These are phyloP conservation scores for Termitomyces sp. DNA, from an alignment of 768 basidiomycete species.

Conservation along the genomic window DNA sequence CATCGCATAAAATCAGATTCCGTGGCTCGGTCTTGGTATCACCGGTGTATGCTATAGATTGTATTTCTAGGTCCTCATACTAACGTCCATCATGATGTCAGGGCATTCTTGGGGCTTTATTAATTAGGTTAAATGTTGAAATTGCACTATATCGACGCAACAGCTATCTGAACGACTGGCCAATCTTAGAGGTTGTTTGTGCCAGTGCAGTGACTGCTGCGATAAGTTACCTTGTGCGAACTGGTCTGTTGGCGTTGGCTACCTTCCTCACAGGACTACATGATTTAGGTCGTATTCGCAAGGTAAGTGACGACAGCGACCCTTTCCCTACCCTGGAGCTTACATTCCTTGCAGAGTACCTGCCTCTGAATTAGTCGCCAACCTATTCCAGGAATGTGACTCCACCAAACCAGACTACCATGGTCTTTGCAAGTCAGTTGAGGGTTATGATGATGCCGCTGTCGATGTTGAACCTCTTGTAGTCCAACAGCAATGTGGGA, in stretches of 20 bases:
- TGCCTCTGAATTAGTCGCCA: slow-evolving; percentile 79
- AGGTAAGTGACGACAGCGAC: slow-evolving; percentile 32
- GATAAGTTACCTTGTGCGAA: slow-evolving; percentile 61
- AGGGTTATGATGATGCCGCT: not conserved
- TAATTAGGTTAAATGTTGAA: slow-evolving; percentile 67
- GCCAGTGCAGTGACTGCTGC: slow-evolving; percentile 68
- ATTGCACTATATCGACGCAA: slow-evolving; percentile 61
- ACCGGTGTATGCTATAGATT: slow-evolving; percentile 46
- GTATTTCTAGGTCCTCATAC: not conserved
- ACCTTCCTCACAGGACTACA: not conserved
- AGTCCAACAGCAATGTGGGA: slow-evolving; percentile 67
- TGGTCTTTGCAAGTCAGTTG: slow-evolving; percentile 75
- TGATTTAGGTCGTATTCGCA: slow-evolving; percentile 61
- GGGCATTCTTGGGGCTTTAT: slow-evolving; percentile 64
- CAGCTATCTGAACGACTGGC: slow-evolving; percentile 56
- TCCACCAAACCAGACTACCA: slow-evolving; percentile 63
- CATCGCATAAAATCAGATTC: slow-evolving; percentile 42
- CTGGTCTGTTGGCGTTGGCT: not conserved
- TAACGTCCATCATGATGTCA: slow-evolving; percentile 28
- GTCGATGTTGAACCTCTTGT: slow-evolving; percentile 3
- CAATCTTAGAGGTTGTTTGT: slow-evolving; percentile 61
- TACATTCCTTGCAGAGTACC: slow-evolving; percentile 47
- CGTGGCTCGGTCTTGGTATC: slow-evolving; percentile 65
- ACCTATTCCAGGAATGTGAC: slow-evolving; percentile 83
- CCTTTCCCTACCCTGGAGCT: not conserved